Base-by-base conservation (phyloP, 1,284 basidiomycete species). In the Fomes fomentarius region DNA sequence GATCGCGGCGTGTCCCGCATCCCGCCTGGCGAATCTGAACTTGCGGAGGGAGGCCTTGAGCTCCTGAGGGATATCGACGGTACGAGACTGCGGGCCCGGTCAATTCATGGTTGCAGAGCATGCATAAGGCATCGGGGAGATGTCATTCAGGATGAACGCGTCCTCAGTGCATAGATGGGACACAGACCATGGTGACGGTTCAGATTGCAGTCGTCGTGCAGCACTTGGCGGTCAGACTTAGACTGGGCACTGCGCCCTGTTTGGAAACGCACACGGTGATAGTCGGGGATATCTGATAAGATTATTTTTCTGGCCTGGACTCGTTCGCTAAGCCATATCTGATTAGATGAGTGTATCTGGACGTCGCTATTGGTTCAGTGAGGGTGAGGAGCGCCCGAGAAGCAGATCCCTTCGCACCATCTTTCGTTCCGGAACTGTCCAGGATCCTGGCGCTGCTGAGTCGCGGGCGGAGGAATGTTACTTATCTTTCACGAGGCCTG, bases 41-140 rank as follows among this genome's bases (percentile, higher is more conserved):
- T 93, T 92, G 66, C 86, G 82, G 40, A 95, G 82, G 19, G 84
- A 76, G 56, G 87, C 82, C 70, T 89, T 90, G 69, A 95, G 81
- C 42, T 78, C 75, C 60, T 85, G 78, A 1, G 91, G 90, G 63
- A 94, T 93, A 66, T 94, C 92, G 59, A 95, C 91, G 31, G 91
- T 93, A 68, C 75, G 81, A 10, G 87, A 83, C 85, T 89, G 53
- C 24, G 31, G 64, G 68, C 12, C 63, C 74, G 4, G 7, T 63
- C n/a, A n/a, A n/a, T n/a, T n/a, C n/a, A n/a, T 78, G 31, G 79
- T 80, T 9, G 63, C 11, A 8, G 1, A 8, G 26, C 21, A n/a
- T 24, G n/a, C n/a, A n/a, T n/a, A 31, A 19, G n/a, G 15, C 30
- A 28, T n/a, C 31, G 28, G 35, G 35, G n/a, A 10, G 21, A 17